Base-by-base conservation (phyloP, 2,329 filamentous ascomycete genomes). In the Tolypocladium ovalisporum region DNA sequence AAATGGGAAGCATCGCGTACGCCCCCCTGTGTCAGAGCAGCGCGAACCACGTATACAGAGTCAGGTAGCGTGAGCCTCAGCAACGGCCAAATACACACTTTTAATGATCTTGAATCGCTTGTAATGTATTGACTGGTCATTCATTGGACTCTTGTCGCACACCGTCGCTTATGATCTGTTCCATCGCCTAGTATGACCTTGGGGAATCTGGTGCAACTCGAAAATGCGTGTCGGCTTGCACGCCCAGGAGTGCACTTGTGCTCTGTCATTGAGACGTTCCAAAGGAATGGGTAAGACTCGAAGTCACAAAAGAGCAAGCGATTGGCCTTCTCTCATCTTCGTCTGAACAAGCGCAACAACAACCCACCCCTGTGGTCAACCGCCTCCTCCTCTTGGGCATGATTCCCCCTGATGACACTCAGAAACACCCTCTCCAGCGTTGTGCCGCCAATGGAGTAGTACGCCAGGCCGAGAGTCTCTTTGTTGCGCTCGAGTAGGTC, bases 341-440 rank as follows among this genome's bases (percentile, higher is more conserved):
- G 42, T 47, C 42, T 47, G 13, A 47, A 27, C 22, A 27, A 13
- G 42, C 42, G 4, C 42, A 17, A 24, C 22, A 27, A 22, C 12
- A 47, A 2, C 5, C 42, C 42, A 47, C 22, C 12, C 22, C 3
- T 47, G 13, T 47, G 13, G 24, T 27, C 42, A 17, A 27, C 24
- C 3, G n/a, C 32, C 17, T 63, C 60, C 54, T 65, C 63, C 51
- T 65, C 63, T 36, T 60, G 55, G 4, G 63, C 56, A 42, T 82
- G 76, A 65, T 85, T 82, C 67, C 84, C 81, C 54, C 79, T 80
- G 1, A 89, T 83, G 61, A 89, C 86, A 24, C 76, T 79, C 64
- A 89, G 72, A 69, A 89, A 89, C 0, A 89, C 85, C 59, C 86
- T 82, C 69, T 89, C 86, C 60, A 89, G 73, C 2, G 84, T 87